Evolutionary conservation across 495 filamentous ascomycete genomes (phyloP).

Genomic region (Clavariopsis aquatica): DNA sequence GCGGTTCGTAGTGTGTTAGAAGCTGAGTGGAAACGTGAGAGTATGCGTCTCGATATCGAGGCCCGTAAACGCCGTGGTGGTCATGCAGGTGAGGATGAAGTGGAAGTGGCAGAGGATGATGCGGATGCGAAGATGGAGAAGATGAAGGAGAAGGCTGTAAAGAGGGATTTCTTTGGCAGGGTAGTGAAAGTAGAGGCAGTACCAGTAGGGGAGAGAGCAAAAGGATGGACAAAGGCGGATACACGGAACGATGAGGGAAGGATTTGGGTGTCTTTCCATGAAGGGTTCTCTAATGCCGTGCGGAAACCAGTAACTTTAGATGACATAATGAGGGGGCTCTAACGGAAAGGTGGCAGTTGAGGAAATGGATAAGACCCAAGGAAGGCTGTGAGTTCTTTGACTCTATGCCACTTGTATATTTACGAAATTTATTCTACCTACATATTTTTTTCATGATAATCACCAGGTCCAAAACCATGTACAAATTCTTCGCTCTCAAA

Average conservation of each 20-base stretch:
- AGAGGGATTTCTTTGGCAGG: constrained; percentile 90
- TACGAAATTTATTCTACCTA: too few relatives aligned
- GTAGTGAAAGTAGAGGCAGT: constrained; percentile 50
- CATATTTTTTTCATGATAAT: too few relatives aligned
- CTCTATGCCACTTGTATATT: too few relatives aligned
- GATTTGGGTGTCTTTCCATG: constrained; percentile 93
- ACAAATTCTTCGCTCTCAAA: too few relatives aligned
- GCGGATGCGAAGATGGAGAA: constrained; percentile 38
- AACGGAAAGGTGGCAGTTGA: too few relatives aligned
- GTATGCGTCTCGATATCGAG: constrained; percentile 41
- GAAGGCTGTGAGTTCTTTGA: too few relatives aligned
- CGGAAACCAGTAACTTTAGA: constrained; percentile 85
- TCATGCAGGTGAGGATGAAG: constrained; percentile 21
- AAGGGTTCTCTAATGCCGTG: constrained; percentile 96
- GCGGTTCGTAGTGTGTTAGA: constrained; percentile 91
- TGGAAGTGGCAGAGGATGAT: constrained; percentile 48
- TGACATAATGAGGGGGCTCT: constrained; percentile 74
- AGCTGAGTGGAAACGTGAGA: constrained; percentile 75
- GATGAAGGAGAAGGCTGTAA: constrained; percentile 51
- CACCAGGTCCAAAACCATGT: too few relatives aligned
- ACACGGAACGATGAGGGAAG: constrained; percentile 48
- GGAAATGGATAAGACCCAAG: too few relatives aligned
- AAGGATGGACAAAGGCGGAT: constrained; percentile 45
- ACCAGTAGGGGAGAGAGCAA: constrained; percentile 44
- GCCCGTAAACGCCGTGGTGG: constrained; percentile 49